Conservation (phyloP, 768 basidiomycete species). For the Podaxis sp. region DNA sequence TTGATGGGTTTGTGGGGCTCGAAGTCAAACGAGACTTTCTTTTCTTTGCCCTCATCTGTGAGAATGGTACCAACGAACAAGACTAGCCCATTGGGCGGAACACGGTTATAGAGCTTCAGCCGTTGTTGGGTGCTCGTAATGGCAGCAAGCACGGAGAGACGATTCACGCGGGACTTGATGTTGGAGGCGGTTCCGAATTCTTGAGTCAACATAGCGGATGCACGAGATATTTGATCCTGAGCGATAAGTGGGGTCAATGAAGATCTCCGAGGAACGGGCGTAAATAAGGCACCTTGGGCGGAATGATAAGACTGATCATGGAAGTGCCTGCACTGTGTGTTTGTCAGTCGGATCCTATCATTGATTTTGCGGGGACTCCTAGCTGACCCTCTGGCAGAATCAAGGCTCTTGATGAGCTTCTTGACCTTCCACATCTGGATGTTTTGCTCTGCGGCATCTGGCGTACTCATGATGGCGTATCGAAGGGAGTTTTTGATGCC, state of each 20-base stretch:
- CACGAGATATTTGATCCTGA: conserved; percentile 92
- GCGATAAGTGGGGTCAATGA: conserved; percentile 13
- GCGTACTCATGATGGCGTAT: conserved; percentile 68
- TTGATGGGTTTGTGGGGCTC: conserved; percentile 99
- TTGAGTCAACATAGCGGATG: conserved; percentile 94
- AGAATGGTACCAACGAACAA: conserved; percentile 98
- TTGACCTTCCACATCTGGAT: conserved; percentile 99
- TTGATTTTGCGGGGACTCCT: conserved; percentile 11
- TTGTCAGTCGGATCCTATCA: conserved; percentile 24
- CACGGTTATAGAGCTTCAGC: conserved; percentile 93
- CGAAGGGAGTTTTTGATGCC: conserved; percentile 22
- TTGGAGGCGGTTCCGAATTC: conserved; percentile 99
- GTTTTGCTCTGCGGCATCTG: conserved; percentile 85
- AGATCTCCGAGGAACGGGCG: neutral
- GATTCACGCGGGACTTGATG: conserved; percentile 98
- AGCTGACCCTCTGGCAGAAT: conserved; percentile 82
- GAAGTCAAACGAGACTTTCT: conserved; percentile 98
- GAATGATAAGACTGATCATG: conserved; percentile 98
- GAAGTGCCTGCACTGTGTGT: conserved; percentile 83
- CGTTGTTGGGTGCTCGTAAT: conserved; percentile 98
- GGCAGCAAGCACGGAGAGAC: conserved; percentile 95
- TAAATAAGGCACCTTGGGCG: conserved; percentile 68
- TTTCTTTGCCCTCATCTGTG: conserved; percentile 99
- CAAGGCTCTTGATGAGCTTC: conserved; percentile 98
- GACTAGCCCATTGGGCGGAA: conserved; percentile 95